Conservation (phyloP, 768 basidiomycete genomes). For the Lactifluus pinguis region DNA sequence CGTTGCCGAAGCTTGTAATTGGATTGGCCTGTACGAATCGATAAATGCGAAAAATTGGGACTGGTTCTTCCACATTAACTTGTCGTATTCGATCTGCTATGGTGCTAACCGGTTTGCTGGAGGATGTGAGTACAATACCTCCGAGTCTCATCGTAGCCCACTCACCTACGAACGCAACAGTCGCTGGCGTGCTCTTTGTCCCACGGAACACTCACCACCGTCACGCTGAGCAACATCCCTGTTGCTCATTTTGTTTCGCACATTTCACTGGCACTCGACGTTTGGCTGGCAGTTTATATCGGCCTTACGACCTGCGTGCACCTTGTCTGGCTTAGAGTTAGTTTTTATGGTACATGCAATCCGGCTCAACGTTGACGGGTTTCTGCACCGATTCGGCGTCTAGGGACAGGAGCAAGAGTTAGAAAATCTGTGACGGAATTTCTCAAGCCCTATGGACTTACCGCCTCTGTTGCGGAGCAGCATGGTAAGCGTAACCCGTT, state of each 20-base stretch:
- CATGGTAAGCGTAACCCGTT: neutral
- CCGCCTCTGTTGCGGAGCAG: neutral
- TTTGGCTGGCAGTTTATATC: neutral
- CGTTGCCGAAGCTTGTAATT: neutral
- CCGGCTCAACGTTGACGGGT: neutral
- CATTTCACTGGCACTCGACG: neutral
- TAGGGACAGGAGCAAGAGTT: neutral
- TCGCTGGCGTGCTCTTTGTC: neutral
- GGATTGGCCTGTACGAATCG: neutral
- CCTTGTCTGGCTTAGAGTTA: neutral
- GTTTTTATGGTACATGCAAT: neutral
- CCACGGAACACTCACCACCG: neutral
- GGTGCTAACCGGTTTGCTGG: neutral
- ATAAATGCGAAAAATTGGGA: neutral
- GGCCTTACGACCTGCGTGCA: neutral
- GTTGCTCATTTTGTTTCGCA: neutral
- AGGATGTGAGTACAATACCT: constrained; percentile 1
- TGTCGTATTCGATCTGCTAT: neutral
- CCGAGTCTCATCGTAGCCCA: neutral
- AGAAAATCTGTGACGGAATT: neutral
- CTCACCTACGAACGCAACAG: neutral
- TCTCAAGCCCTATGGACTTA: neutral
- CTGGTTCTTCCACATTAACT: constrained; percentile 7
- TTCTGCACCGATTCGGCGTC: neutral
- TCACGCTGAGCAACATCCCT: neutral